Evolutionary conservation across 2,329 filamentous ascomycete species (phyloP).

Genomic region (Taxawa tesnikishii): DNA sequence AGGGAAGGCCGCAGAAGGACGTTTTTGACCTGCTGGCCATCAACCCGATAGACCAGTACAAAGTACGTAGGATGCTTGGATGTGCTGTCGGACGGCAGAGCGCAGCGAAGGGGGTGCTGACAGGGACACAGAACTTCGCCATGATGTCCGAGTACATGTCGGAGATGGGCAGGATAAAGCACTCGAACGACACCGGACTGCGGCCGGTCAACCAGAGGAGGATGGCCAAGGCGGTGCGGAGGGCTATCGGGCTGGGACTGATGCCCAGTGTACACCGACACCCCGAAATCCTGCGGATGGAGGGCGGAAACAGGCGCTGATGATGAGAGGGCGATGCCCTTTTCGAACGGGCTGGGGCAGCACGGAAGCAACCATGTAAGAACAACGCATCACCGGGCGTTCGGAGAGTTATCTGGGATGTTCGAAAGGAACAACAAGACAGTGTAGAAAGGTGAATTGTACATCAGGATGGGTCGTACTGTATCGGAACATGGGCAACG

Average conservation of each 20-base stretch:
- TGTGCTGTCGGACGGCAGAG: not conserved
- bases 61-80: slow-evolving; percentile 40
- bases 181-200: slow-evolving; percentile 63
- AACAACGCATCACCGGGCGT: no score
- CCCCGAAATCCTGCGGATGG: slow-evolving; percentile 55
- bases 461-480: no score
- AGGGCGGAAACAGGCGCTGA: not conserved
- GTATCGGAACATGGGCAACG: no score
- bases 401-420: no score
- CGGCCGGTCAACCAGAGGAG: slow-evolving; percentile 83
- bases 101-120: slow-evolving; percentile 7
- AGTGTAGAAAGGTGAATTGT: no score
- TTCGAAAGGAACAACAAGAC: no score
- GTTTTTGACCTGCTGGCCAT: slow-evolving; percentile 69
- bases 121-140: slow-evolving; percentile 62
- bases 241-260: slow-evolving; percentile 77
- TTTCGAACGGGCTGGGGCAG: no score
- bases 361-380: no score
- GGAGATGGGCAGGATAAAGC: slow-evolving; percentile 71
- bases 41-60: slow-evolving; percentile 75
- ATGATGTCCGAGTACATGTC: slow-evolving; percentile 85
- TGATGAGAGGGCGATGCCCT: slow-evolving; percentile 3
- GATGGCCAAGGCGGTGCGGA: slow-evolving; percentile 82
- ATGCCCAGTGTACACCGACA: slow-evolving; percentile 87
- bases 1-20: slow-evolving; percentile 42